Percentiles rank a stretch among this genome's conserved stretches.
Evolutionary conservation across 1,284 basidiomycete genomes (phyloP).

Genomic region (Mycosarcoma mackinlayi): DNA sequence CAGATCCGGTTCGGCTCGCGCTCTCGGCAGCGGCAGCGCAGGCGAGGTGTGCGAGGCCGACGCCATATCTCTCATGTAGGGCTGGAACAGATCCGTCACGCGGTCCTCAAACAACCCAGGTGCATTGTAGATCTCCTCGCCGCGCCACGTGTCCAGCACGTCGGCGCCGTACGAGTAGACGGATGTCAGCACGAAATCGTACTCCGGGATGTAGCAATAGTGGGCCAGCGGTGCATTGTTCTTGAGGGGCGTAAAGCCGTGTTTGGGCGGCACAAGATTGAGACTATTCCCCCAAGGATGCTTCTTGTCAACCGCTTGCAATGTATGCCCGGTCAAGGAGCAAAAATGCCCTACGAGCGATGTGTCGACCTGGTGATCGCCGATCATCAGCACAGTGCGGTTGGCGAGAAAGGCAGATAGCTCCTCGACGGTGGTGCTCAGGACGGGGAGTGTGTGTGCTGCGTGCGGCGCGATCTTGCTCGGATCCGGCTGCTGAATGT

Average conservation of each 20-base stretch:
- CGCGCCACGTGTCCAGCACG: slow-evolving; percentile 66
- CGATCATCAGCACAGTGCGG: slow-evolving; percentile 69
- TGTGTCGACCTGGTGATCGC: slow-evolving; percentile 68
- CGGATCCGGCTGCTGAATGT: slow-evolving; percentile 28
- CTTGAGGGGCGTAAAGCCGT: slow-evolving; percentile 37
- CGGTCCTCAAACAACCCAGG: slow-evolving; percentile 68
- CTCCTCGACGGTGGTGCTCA: slow-evolving; percentile 23
- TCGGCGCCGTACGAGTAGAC: slow-evolving; percentile 69
- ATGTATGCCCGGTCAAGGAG: slow-evolving; percentile 64
- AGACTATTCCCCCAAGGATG: slow-evolving; percentile 64
- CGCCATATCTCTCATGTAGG: slow-evolving; percentile 55
- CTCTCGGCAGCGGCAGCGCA: slow-evolving; percentile 49
- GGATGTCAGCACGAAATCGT: slow-evolving; percentile 68
- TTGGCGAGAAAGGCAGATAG: slow-evolving; percentile 64
- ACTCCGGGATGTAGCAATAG: slow-evolving; percentile 68
- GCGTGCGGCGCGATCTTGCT: slow-evolving; percentile 37
- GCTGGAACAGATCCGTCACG: slow-evolving; percentile 63
- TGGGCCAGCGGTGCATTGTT: slow-evolving; percentile 67
- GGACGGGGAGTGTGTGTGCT: slow-evolving; percentile 8
- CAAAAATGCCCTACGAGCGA: slow-evolving; percentile 69
- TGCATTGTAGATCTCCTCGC: slow-evolving; percentile 64
- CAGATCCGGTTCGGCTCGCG: slow-evolving; percentile 64
- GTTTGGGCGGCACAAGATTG: slow-evolving; percentile 41
- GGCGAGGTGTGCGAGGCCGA: slow-evolving; percentile 22
- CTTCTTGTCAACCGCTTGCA: slow-evolving; percentile 61